A percentile compares a stretch with the other conserved stretches of the same genome.
These are phyloP conservation scores for Clarireedia paspali DNA, from an alignment of 2,329 filamentous ascomycete genomes.

Conservation along the genomic window DNA sequence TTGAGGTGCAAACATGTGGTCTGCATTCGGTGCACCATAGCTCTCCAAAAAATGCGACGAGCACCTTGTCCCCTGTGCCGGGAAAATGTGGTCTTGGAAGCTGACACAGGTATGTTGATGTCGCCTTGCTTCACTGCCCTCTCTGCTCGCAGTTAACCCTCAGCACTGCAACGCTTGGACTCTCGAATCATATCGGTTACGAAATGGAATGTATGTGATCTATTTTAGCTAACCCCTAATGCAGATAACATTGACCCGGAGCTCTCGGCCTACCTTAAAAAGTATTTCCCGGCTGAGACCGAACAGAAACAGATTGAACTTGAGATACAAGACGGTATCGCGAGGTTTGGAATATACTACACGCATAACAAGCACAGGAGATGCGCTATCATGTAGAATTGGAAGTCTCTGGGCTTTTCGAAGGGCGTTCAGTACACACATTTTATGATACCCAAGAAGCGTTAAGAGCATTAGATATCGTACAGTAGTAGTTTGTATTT, in stretches of 20 bases:
- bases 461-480: no score
- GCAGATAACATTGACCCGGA: conserved; percentile 62
- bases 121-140: neutral
- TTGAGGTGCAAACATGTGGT: conserved; percentile 70
- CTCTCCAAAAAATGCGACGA: conserved; percentile 65
- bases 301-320: conserved; percentile 63
- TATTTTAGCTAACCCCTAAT: neutral
- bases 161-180: neutral
- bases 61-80: conserved; percentile 71
- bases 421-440: no score
- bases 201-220: neutral
- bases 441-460: no score
- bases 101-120: conserved; percentile 49
- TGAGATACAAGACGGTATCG: conserved; percentile 65
- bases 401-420: no score
- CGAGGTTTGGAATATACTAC: conserved; percentile 62
- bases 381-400: conserved; percentile 50
- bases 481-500: no score
- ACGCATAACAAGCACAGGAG: conserved; percentile 40
- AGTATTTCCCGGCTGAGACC: conserved; percentile 66
- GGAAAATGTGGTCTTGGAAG: conserved; percentile 60
- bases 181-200: neutral
- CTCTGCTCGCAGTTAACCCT: neutral
- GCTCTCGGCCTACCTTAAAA: conserved; percentile 61
- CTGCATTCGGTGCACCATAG: conserved; percentile 76